Base-by-base conservation (phyloP, 2,329 filamentous ascomycete species). In the Cercospora janseana region DNA sequence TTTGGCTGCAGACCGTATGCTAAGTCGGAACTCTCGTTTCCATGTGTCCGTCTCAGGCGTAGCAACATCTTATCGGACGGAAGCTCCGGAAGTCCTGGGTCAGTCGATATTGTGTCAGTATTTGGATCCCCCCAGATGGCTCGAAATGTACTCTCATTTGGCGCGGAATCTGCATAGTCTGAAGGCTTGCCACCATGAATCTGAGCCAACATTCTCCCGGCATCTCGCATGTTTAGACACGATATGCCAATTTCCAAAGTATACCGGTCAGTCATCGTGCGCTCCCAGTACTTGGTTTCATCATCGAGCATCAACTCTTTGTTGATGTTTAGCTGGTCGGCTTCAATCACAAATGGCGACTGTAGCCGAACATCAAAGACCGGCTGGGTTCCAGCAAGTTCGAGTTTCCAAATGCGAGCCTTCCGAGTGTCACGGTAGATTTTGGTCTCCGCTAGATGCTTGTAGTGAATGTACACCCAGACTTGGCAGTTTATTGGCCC, bases 221-320 rank as follows among this genome's bases (percentile, higher is more conserved):
- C 61, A 18, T 67, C 64, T 0, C 59, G 42, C 15, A 65, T 62
- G 27, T 66, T 56, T 12, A 52, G 42, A 45, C 66, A 62, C n/a
- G 59, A 60, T 20, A 72, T 57, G 7, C 31, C 34, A 4, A 70
- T 46, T 3, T 63, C 55, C 28, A 66, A 42, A 18, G 40, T 50
- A 32, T 61, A 63, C 13, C 55, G 52, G 10, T 51, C 40, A n/a
- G 54, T 50, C n/a, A 62, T 40, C 5, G 42, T 48, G 18, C 53
- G 51, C 42, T 58, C 58, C 61, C 62, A 65, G 12, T 26, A 32
- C 27, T 20, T 27, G 41, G 40, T 20, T 27, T 46, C 43, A 6
- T 54, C 56, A 26, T 57, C 20, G 29, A 40, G n/a, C 7, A 42
- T 21, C 54, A 49, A 8, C 45, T 58, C 56, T 34, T 34, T 52